phyloP scores from a whole-genome alignment of 768 basidiomycete genomes.

The Leccinum ochraceum region DNA sequence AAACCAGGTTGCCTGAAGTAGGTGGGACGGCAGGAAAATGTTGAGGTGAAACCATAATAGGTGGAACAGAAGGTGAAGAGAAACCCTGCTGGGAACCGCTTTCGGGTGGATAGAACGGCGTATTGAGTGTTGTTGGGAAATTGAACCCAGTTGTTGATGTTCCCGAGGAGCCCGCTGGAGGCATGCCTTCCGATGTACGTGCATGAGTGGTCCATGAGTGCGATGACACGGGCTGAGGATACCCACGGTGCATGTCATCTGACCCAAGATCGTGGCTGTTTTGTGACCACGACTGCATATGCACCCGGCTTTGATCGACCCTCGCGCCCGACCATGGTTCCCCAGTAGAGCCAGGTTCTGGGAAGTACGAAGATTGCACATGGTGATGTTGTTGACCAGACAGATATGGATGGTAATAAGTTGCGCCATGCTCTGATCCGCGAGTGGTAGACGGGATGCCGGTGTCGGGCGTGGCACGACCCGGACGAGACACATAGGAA shows the following conservation, averaged over 20 bases:
- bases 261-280: slow-evolving; percentile 23
- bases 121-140: slow-evolving; percentile 58
- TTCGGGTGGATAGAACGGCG: slow-evolving; percentile 55
- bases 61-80: slow-evolving; percentile 34
- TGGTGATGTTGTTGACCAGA: slow-evolving; percentile 27
- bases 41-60: slow-evolving; percentile 30
- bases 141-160: slow-evolving; percentile 27
- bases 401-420: slow-evolving; percentile 30
- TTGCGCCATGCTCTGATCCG: slow-evolving; percentile 25
- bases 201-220: slow-evolving; percentile 26
- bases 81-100: slow-evolving; percentile 34
- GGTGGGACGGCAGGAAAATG: slow-evolving; percentile 31
- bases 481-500: slow-evolving; percentile 31
- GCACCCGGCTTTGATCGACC: slow-evolving; percentile 25
- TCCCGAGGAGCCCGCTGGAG: slow-evolving; percentile 24
- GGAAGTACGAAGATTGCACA: slow-evolving; percentile 26
- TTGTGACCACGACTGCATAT: slow-evolving; percentile 30
- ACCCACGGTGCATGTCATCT: slow-evolving; percentile 33
- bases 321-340: slow-evolving; percentile 25
- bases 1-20: slow-evolving; percentile 22
- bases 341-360: slow-evolving; percentile 16
- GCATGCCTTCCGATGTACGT: slow-evolving; percentile 25
- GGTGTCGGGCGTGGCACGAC: slow-evolving; percentile 29
- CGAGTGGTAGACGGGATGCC: slow-evolving; percentile 25
- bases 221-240: slow-evolving; percentile 26